Evolutionary conservation across 2,329 filamentous ascomycete species (phyloP), one percentile per base, ranked within the genome.

Genomic region (Tothia fuscella): DNA sequence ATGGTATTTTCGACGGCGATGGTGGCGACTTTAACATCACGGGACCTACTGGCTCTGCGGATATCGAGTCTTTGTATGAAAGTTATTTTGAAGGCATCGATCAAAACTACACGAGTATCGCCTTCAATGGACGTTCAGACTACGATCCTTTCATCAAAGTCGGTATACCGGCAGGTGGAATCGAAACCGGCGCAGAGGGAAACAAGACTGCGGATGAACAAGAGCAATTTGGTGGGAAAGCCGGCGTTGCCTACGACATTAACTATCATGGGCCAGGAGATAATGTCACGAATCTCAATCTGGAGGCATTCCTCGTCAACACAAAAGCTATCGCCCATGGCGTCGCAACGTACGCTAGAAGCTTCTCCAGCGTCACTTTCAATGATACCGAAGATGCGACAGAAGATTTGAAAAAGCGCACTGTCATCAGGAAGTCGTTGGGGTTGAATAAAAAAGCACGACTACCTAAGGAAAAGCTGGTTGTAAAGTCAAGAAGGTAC

Each of bases 221-320:
- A 12, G 51, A 40, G 31, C 44, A 51, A 45, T 62, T 56, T 48
- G 59, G 60, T 16, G 58, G 60, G 3, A 37, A 38, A 13, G 58
- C 53, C 1, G 57, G 56, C 4, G 52, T 54, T 4, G 58, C 55
- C 51, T 60, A 58, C 37, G 61, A 64, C 42, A 50, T 47, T 3
- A 57, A 61, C 44, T 62, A 64, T 47, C 61, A 64, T 42, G 46
- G 53, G 38, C 51, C 53, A 9, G 56, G 56, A 9, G 61, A 64
- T 43, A 57, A 48, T 9, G 48, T 58, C 2, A 52, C 51, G 34
- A 63, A 63, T 42, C 44, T 62, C 24, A 53, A 54, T 39, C 35
- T 52, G 32, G 52, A 53, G 2, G 58, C 58, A 5, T 62, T 56
- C 49, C 42, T 61, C 28, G 53, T 60, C 17, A 62, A 62, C 45